Evolutionary conservation across 139 green algal species (phyloP).

Genomic region (Chlamydomonas sp.): DNA sequence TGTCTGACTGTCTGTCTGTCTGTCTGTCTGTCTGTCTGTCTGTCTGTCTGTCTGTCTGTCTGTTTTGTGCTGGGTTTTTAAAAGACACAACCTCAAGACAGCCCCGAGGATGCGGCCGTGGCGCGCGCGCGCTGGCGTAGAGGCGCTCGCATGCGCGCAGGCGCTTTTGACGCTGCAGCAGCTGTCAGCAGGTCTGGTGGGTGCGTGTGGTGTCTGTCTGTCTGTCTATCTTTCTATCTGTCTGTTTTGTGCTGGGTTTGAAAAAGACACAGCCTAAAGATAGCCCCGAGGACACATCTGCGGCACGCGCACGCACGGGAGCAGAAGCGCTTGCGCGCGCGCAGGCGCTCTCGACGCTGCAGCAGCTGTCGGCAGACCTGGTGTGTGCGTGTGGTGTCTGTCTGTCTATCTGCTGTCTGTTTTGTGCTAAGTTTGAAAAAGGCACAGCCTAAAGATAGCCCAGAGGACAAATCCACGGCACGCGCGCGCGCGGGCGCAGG

Average conservation of each 20-base stretch:
- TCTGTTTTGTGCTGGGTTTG: too few relatives aligned
- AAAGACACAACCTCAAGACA: not conserved
- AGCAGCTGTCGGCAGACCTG: conserved; percentile 10
- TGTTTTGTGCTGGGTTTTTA: too few relatives aligned
- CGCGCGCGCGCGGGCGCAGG: not conserved
- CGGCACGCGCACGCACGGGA: not conserved
- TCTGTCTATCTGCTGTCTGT: too few relatives aligned
- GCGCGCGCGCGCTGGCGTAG: not conserved
- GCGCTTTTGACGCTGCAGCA: conserved; percentile 5
- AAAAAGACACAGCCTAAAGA: too few relatives aligned
- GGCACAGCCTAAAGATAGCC: not conserved
- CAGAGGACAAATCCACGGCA: not conserved
- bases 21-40: too few relatives aligned
- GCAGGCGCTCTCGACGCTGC: conserved; percentile 5
- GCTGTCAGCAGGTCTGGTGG: conserved; percentile 7
- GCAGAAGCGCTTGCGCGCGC: not conserved
- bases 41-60: too few relatives aligned
- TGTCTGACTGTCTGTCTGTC: conserved; percentile 6
- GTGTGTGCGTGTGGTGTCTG: too few relatives aligned
- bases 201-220: too few relatives aligned
- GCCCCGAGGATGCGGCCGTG: not conserved
- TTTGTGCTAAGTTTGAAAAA: too few relatives aligned
- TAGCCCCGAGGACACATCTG: not conserved
- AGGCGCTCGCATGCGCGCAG: not conserved
- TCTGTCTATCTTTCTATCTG: too few relatives aligned